A percentile compares a stretch with the other conserved stretches of the same genome.
Conservation (phyloP, 352 stramenopile species). For the Phytopythium delawarense region DNA sequence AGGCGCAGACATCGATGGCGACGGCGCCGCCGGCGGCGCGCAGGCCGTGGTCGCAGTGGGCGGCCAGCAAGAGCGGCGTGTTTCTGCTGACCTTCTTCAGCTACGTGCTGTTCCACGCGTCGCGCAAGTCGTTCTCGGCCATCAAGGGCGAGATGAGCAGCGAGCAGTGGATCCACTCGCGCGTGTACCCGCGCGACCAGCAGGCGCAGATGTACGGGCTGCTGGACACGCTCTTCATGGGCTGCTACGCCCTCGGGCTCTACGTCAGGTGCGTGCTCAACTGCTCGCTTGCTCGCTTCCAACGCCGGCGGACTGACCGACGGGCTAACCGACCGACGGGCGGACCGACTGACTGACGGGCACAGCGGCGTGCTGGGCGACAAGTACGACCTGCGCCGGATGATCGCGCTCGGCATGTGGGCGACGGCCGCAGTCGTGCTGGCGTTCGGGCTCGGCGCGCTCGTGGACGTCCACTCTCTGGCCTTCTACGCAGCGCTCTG, state of each 20-base stretch:
- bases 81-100: slow-evolving; percentile 79
- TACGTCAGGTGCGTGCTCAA: slow-evolving; percentile 46
- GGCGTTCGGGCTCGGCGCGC: slow-evolving; percentile 53
- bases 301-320: not conserved
- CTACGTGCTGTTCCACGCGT: slow-evolving; percentile 77
- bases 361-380: slow-evolving; percentile 63
- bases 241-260: slow-evolving; percentile 62
- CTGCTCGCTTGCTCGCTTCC: not conserved
- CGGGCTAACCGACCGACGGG: not conserved
- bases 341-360: not conserved
- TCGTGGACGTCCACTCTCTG: slow-evolving; percentile 60
- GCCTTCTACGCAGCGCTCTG: slow-evolving; percentile 69
- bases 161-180: slow-evolving; percentile 74
- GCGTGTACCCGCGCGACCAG: slow-evolving; percentile 46
- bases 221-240: slow-evolving; percentile 82
- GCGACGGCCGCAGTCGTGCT: slow-evolving; percentile 52
- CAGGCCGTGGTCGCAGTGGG: slow-evolving; percentile 14
- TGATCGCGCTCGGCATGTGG: slow-evolving; percentile 73
- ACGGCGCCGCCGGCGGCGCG: not conserved
- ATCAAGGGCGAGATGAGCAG: slow-evolving; percentile 81
- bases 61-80: slow-evolving; percentile 50
- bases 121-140: slow-evolving; percentile 75
- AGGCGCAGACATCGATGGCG: not conserved
- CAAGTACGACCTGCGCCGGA: slow-evolving; percentile 57
- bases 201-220: slow-evolving; percentile 80